Percentiles rank a stretch among this genome's conserved stretches.
Evolutionary conservation across 2,329 filamentous ascomycete genomes (phyloP).

Genomic region (Gremmenia infestans): DNA sequence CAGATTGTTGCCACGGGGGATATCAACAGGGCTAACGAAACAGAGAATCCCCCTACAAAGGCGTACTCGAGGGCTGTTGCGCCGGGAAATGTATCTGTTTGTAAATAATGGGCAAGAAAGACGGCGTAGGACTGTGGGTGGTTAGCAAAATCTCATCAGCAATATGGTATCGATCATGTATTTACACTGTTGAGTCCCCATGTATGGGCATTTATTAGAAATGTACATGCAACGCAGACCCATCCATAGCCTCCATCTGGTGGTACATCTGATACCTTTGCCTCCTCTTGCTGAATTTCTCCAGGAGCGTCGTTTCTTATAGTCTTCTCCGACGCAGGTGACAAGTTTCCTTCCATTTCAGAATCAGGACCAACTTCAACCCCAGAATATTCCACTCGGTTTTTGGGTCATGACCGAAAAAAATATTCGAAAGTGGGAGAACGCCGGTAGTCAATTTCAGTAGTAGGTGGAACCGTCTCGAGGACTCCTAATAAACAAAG

Average conservation of each 20-base stretch:
- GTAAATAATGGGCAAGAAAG: slow-evolving; percentile 72
- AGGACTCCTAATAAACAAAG: background rate
- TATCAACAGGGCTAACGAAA: slow-evolving; percentile 60
- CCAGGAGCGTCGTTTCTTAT: slow-evolving; percentile 3
- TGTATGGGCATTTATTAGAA: slow-evolving; percentile 42
- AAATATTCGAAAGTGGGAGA: background rate
- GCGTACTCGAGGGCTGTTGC: slow-evolving; percentile 65
- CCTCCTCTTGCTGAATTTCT: slow-evolving; percentile 1
- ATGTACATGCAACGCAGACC: slow-evolving; percentile 44
- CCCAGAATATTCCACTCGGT: background rate
- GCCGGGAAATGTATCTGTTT: slow-evolving; percentile 55
- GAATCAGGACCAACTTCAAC: background rate
- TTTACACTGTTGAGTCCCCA: slow-evolving; percentile 37
- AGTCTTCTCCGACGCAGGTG: slow-evolving; percentile 16
- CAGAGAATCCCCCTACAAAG: slow-evolving; percentile 69
- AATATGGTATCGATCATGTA: background rate
- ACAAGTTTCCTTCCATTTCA: background rate
- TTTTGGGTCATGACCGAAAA: background rate
- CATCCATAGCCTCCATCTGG: slow-evolving; percentile 55
- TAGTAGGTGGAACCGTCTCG: background rate
- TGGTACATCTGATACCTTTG: slow-evolving; percentile 33
- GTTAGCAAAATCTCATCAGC: slow-evolving; percentile 5
- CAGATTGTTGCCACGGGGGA: slow-evolving; percentile 49
- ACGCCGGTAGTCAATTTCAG: no score
- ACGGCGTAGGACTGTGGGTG: slow-evolving; percentile 57